phyloP scores from a whole-genome alignment of 75 land plant species.

The Selaginella tamariscina region DNA sequence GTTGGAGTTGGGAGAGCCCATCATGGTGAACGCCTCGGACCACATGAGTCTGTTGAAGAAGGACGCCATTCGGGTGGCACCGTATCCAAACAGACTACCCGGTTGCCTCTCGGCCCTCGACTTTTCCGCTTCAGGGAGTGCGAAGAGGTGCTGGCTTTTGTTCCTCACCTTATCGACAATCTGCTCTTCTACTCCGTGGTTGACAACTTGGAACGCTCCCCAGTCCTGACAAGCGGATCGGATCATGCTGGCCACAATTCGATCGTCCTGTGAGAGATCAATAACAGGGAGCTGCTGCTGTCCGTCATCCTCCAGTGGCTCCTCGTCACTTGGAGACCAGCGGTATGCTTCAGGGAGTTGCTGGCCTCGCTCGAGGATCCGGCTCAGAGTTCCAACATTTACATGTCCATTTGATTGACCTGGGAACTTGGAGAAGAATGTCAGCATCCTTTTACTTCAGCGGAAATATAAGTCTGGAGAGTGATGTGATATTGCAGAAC shows the following conservation, averaged over 20 bases:
- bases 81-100: conserved; percentile 51
- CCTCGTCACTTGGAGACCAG: too few species aligned
- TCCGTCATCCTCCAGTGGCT: not conserved
- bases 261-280: not conserved
- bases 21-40: conserved; percentile 51
- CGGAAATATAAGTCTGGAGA: too few species aligned
- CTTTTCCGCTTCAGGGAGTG: conserved; percentile 46
- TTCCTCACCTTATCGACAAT: conserved; percentile 35
- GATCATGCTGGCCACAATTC: not conserved
- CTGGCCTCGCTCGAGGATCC: too few species aligned
- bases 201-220: conserved; percentile 60
- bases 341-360: too few species aligned
- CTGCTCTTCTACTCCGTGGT: conserved; percentile 36
- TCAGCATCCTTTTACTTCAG: too few species aligned
- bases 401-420: too few species aligned
- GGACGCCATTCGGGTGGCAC: conserved; percentile 36
- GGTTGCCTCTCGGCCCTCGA: conserved; percentile 35
- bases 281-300: not conserved
- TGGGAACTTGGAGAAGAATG: too few species aligned
- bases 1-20: not conserved
- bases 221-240: conserved; percentile 43
- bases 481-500: too few species aligned
- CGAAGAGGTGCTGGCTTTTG: conserved; percentile 31
- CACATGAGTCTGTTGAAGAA: conserved; percentile 54
- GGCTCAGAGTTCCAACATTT: too few species aligned